Conservation (phyloP, 768 basidiomycete genomes). For the Naematelia encephala region DNA sequence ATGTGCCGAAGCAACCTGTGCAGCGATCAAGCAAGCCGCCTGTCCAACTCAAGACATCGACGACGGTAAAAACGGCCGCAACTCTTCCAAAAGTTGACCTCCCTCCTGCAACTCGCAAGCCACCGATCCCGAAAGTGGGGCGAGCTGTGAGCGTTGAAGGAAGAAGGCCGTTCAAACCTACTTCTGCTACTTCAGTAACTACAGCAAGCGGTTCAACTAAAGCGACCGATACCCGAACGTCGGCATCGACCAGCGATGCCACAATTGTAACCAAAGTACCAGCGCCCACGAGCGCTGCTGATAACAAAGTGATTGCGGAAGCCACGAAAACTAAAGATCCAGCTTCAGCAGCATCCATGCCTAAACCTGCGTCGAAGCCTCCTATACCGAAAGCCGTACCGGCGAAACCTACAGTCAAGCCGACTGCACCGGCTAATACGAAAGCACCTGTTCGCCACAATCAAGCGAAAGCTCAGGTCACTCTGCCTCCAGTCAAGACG, state of each 20-base stretch:
- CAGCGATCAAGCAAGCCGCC: background rate
- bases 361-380: background rate
- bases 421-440: background rate
- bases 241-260: background rate
- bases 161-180: conserved; percentile 20
- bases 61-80: conserved; percentile 1
- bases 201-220: background rate
- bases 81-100: background rate
- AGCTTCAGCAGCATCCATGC: background rate
- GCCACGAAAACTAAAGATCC: background rate
- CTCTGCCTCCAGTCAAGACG: conserved; percentile 28
- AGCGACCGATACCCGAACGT: too few relatives aligned
- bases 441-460: background rate
- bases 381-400: background rate
- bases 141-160: conserved; percentile 1
- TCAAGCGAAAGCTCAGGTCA: conserved; percentile 10
- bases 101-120: background rate
- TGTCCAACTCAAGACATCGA: background rate
- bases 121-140: background rate
- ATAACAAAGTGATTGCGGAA: background rate
- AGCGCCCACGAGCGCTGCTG: background rate
- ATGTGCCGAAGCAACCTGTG: background rate
- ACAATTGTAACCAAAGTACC: background rate
- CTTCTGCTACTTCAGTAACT: conserved; percentile 7
- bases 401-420: background rate